phyloP scores from a whole-genome alignment of 495 filamentous ascomycete genomes.

The Xylaria intraflava region DNA sequence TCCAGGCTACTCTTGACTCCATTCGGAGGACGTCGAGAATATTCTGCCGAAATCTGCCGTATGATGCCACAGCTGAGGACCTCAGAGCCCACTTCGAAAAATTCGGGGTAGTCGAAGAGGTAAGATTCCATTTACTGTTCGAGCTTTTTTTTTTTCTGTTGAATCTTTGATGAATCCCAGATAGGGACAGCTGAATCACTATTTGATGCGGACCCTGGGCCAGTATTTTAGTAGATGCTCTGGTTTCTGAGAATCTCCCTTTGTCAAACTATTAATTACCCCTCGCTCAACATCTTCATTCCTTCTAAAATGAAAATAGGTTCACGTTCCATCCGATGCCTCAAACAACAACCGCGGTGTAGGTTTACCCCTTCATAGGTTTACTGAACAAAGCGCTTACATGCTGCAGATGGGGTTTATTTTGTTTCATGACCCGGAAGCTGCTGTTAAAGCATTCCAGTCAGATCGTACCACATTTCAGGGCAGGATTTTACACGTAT shows the following conservation, averaged over 20 bases:
- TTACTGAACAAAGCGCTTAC: slow-evolving; percentile 2
- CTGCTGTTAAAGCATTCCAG: slow-evolving; percentile 71
- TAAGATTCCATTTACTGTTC: slow-evolving; percentile 43
- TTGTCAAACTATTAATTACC: slow-evolving; percentile 19
- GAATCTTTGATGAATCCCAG: slow-evolving; percentile 84
- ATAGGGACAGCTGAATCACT: slow-evolving; percentile 99
- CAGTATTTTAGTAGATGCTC: slow-evolving; percentile 62
- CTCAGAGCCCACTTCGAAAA: slow-evolving; percentile 60
- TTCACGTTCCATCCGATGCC: slow-evolving; percentile 25
- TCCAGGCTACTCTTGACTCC: slow-evolving; percentile 36
- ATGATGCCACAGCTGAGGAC: slow-evolving; percentile 70
- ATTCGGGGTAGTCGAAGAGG: slow-evolving; percentile 79
- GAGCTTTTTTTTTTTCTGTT: slow-evolving; percentile 15
- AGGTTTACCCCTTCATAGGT: background rate
- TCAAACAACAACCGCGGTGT: slow-evolving; percentile 22
- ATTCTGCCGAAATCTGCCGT: slow-evolving; percentile 85
- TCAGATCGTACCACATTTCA: slow-evolving; percentile 79
- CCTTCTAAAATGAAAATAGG: slow-evolving; percentile 27
- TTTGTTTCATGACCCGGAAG: slow-evolving; percentile 60
- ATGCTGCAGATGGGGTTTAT: slow-evolving; percentile 59
- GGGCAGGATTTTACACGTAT: slow-evolving; percentile 82
- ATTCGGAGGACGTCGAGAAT: slow-evolving; percentile 60
- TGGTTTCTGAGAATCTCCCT: slow-evolving; percentile 40
- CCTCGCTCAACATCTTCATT: slow-evolving; percentile 16
- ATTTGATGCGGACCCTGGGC: slow-evolving; percentile 52